Percentiles rank a stretch among this genome's conserved stretches.
phyloP scores from a whole-genome alignment of 768 basidiomycete genomes.

The Boletellus ananiceps region DNA sequence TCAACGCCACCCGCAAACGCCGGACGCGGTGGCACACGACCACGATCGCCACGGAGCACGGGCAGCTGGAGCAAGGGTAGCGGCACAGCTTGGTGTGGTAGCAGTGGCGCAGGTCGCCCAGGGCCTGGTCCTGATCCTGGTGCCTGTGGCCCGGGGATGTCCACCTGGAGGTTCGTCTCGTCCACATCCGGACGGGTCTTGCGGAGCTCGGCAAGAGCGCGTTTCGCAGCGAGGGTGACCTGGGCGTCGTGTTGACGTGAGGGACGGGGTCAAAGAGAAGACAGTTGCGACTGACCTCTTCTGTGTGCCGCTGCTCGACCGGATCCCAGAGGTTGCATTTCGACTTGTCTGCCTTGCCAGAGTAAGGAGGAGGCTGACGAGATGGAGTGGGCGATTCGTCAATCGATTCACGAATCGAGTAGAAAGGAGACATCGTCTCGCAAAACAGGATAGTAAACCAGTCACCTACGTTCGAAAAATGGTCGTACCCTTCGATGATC shows the following conservation, averaged over 20 bases:
- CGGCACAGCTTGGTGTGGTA: background rate
- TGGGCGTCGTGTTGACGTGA: constrained; percentile 23
- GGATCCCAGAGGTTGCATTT: constrained; percentile 70
- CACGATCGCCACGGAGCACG: background rate
- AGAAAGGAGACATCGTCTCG: background rate
- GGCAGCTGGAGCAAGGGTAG: background rate
- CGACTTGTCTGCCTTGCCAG: constrained; percentile 23
- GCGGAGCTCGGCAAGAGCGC: constrained; percentile 60
- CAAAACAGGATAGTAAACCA: background rate
- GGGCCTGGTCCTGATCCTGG: background rate
- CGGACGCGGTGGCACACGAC: too few relatives aligned
- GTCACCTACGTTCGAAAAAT: constrained; percentile 53
- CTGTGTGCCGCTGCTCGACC: constrained; percentile 58
- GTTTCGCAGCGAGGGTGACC: constrained; percentile 67
- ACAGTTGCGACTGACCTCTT: constrained; percentile 45
- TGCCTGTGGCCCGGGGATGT: constrained; percentile 40
- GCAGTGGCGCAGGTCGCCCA: background rate
- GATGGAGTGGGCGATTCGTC: background rate
- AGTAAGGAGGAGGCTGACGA: constrained; percentile 21
- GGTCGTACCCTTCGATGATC: constrained; percentile 70
- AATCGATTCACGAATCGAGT: background rate
- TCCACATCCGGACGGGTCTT: constrained; percentile 58
- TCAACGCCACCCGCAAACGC: too few relatives aligned
- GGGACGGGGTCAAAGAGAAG: background rate
- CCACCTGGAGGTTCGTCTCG: constrained; percentile 58